A percentile compares a stretch with the other conserved stretches of the same genome.
phyloP scores from a whole-genome alignment of 2,329 filamentous ascomycete species.

The Diaporthe amygdali region DNA sequence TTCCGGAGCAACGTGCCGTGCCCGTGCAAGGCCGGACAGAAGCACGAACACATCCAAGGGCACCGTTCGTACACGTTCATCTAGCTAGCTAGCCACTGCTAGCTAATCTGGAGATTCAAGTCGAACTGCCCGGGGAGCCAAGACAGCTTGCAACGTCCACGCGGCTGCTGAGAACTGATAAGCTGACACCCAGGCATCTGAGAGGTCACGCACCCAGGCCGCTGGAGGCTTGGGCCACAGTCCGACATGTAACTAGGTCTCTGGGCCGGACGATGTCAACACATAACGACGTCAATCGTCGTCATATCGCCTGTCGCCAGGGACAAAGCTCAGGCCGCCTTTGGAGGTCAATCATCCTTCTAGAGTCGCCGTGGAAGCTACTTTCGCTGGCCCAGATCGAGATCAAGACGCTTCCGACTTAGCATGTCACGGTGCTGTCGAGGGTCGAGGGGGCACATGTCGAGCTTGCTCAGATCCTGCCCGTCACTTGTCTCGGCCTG shows the following conservation, averaged over 20 bases:
- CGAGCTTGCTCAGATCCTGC: background rate
- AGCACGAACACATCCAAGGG: background rate
- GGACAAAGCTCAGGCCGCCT: background rate
- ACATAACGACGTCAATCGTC: constrained; percentile 11
- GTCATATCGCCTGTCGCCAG: background rate
- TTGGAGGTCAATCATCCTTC: background rate
- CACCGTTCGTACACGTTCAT: background rate
- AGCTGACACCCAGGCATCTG: background rate
- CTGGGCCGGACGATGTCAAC: background rate
- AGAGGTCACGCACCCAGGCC: background rate
- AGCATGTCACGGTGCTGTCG: background rate
- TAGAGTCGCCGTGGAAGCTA: background rate
- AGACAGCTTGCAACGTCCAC: background rate
- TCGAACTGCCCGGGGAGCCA: background rate
- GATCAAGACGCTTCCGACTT: background rate
- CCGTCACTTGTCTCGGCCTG: background rate
- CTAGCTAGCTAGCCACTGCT: too few species aligned
- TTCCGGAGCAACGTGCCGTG: constrained; percentile 1
- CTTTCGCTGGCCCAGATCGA: background rate
- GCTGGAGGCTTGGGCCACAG: background rate
- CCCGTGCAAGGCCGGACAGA: background rate
- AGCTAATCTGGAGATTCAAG: background rate
- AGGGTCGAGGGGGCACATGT: background rate
- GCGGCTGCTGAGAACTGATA: constrained; percentile 5
- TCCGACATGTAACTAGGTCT: too few species aligned